Evolutionary conservation across 345 rosid genomes (phyloP).

Genomic region (Gynandropsis gynandra): DNA sequence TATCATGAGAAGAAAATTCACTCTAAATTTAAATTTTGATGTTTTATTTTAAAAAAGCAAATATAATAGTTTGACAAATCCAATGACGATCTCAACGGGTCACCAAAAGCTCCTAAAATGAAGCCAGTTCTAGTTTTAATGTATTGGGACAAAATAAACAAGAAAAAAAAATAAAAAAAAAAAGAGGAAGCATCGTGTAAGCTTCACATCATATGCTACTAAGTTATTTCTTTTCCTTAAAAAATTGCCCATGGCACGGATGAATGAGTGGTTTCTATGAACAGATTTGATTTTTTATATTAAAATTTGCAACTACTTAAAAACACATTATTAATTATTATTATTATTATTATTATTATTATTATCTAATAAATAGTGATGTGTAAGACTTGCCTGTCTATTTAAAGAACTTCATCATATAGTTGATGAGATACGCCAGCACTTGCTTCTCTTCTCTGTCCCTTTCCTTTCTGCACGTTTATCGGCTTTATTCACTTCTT

Average conservation of each 20-base stretch:
- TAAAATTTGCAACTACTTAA: no score
- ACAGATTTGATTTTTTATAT: no score
- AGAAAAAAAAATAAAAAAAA: not conserved
- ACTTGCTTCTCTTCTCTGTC: slow-evolving; percentile 30
- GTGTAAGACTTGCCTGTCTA: slow-evolving; percentile 34
- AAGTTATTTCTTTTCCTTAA: no score
- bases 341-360: no score
- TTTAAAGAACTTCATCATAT: slow-evolving; percentile 40
- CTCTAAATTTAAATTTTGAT: no score
- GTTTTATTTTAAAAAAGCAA: no score
- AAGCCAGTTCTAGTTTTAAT: slow-evolving; percentile 23
- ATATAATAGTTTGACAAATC: slow-evolving; percentile 14
- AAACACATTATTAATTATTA: no score
- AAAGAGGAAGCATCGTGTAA: slow-evolving; percentile 32
- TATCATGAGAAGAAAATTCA: no score
- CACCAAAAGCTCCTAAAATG: slow-evolving; percentile 45
- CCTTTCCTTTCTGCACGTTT: slow-evolving; percentile 19
- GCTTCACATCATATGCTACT: slow-evolving; percentile 24
- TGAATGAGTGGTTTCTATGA: no score
- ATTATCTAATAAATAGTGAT: slow-evolving; percentile 6
- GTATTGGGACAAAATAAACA: no score
- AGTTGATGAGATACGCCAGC: slow-evolving; percentile 36
- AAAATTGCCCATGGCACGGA: no score
- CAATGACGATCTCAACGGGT: slow-evolving; percentile 13
- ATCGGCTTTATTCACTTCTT: slow-evolving; percentile 38